Percentiles rank a stretch among this genome's conserved stretches.
Conservation (phyloP, 2,329 filamentous ascomycete species). For the Fonsecaea pugnacius region DNA sequence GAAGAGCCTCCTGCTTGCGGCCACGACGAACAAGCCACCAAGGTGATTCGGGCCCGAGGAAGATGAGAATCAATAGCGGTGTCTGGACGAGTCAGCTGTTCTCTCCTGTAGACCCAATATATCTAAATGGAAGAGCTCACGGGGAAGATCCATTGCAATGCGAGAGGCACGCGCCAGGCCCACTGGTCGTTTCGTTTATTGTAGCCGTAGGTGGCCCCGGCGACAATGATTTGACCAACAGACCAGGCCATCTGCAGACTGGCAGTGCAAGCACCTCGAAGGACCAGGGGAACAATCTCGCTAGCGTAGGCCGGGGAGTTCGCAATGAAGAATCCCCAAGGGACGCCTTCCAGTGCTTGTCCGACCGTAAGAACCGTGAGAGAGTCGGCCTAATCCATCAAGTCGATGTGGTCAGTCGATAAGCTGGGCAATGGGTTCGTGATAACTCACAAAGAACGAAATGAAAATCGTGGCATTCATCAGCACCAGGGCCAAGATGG, state of each 20-base stretch:
- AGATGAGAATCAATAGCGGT: constrained; percentile 59
- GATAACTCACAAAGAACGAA: constrained; percentile 53
- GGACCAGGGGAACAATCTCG: constrained; percentile 64
- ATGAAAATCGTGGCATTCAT: constrained; percentile 65
- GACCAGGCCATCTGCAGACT: constrained; percentile 71
- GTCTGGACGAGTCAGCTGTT: constrained; percentile 41
- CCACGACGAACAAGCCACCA: constrained; percentile 62
- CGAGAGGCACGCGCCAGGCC: constrained; percentile 59
- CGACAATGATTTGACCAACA: constrained; percentile 65
- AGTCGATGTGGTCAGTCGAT: constrained; percentile 11
- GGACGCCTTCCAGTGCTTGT: constrained; percentile 65
- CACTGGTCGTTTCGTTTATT: constrained; percentile 44
- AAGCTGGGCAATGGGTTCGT: constrained; percentile 11
- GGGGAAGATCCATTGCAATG: constrained; percentile 64
- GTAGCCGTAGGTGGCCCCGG: constrained; percentile 61
- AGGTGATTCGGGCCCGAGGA: constrained; percentile 56
- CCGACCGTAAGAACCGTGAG: constrained; percentile 54
- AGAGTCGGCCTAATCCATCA: constrained; percentile 41
- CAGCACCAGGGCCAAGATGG: constrained; percentile 59
- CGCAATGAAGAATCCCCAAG: constrained; percentile 70
- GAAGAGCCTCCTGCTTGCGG: constrained; percentile 49
- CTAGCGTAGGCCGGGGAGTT: constrained; percentile 66
- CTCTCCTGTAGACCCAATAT: neutral
- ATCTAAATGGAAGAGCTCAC: constrained; percentile 31
- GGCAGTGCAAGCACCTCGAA: constrained; percentile 64